Evolutionary conservation across 768 basidiomycete genomes (phyloP), one percentile per base, ranked within the genome.

Genomic region (Steccherinum ochraceum): DNA sequence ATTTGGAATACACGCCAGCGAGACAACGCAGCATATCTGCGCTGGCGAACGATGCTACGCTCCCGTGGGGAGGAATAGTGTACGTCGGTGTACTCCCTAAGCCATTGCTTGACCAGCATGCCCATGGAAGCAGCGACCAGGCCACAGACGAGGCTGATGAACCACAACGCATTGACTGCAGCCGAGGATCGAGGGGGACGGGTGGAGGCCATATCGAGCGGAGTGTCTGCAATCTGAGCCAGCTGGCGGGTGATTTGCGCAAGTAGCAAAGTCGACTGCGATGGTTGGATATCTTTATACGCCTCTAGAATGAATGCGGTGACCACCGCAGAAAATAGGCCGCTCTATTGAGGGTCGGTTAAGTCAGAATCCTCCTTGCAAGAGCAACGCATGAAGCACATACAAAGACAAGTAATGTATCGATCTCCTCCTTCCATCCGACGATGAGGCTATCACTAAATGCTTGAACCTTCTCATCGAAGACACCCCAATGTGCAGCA

Each of bases 61-160:
- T 50, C 53, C 13, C 48, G 46, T 3, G 55, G 45, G 19, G 52
- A 50, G 12, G 48, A 40, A 3, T 18, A 26, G 12, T 48, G 45
- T 12, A 41, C 26, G 24, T 48, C 26, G 3, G 24, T 40, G 45
- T 53, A 56, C 50, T 54, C 50, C 13, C 54, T 55, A 7, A 61
- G 50, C 61, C 61, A 64, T 43, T 64, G 61, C 35, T 59, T 60
- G 26, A 56, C 55, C 20, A 62, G 45, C 26, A 64, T 58, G 16
- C 49, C 61, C 24, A 58, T 42, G 13, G 58, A 55, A 7, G 62
- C 56, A 1, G 61, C 53, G 20, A 55, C 51, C 4, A 64, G 50
- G 16, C 52, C 57, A 24, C 50, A 53, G 7, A 53, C 39, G 11
- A 64, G 56, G 23, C 56, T 54, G 0, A 57, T 51, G 54, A 62